These are phyloP conservation scores for Coffea canephora DNA, from an alignment of 257 asterid species.

Conservation along the genomic window DNA sequence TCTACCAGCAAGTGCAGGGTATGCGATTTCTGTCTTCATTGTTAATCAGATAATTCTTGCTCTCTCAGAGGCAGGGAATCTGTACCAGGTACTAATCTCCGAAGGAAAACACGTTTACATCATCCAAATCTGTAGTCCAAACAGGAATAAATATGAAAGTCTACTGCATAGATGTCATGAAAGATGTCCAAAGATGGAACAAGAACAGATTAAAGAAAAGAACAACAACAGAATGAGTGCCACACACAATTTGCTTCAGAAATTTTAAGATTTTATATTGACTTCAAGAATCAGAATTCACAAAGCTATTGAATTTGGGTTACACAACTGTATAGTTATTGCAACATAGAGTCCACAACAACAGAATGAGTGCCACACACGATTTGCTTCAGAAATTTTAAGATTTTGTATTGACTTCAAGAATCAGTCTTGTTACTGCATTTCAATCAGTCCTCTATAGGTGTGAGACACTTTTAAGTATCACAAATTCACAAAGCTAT, in stretches of 20 bases:
- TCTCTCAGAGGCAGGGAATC: conserved; percentile 52
- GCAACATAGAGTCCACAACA: not conserved
- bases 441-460: not conserved
- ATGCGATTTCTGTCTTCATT: conserved; percentile 59
- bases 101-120: not conserved
- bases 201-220: not conserved
- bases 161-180: not conserved
- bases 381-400: not conserved
- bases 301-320: not conserved
- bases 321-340: not conserved
- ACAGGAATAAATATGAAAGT: not conserved
- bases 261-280: not conserved
- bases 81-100: conserved; percentile 55
- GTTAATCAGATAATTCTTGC: conserved; percentile 77
- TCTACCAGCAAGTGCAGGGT: conserved; percentile 53
- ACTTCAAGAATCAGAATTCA: not conserved
- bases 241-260: not conserved
- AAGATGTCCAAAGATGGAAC: not conserved
- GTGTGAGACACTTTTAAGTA: not conserved
- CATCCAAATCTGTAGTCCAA: not conserved
- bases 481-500: not conserved
- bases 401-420: not conserved
- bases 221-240: not conserved
- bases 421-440: not conserved
- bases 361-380: not conserved